Percentiles rank a stretch among this genome's conserved stretches.
phyloP scores from a whole-genome alignment of 2,329 filamentous ascomycete genomes.

The Xylaria sp. region DNA sequence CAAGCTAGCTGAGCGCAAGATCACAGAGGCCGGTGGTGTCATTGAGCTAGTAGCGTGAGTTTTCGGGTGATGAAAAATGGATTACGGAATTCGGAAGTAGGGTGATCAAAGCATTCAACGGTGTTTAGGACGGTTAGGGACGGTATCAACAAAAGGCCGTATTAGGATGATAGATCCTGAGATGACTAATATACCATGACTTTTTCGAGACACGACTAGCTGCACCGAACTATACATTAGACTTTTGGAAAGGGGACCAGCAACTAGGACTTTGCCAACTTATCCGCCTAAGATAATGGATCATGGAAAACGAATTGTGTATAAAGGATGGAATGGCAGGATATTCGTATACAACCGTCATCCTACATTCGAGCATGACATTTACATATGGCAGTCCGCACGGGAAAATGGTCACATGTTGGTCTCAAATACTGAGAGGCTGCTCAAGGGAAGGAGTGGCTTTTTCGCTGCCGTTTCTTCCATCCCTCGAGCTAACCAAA shows the following conservation, averaged over 20 bases:
- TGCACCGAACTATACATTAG: too few species aligned
- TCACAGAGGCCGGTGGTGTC: slow-evolving; percentile 92
- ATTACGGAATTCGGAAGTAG: slow-evolving; percentile 4
- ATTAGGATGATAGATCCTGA: slow-evolving; percentile 23
- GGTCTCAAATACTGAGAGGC: neutral
- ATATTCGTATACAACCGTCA: neutral
- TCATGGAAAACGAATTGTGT: neutral
- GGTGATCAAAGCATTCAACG: slow-evolving; percentile 26
- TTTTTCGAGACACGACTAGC: too few species aligned
- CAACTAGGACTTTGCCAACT: too few species aligned
- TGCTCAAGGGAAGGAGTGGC: neutral
- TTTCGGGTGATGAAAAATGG: slow-evolving; percentile 4
- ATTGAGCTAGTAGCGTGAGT: slow-evolving; percentile 32
- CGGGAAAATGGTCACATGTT: too few species aligned
- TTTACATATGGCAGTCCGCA: neutral
- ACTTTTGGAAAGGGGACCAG: too few species aligned
- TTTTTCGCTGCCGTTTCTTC: neutral
- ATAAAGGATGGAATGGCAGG: neutral
- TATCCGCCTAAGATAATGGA: neutral
- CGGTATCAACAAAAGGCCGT: slow-evolving; percentile 5
- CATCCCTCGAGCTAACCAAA: neutral
- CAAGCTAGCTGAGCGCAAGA: slow-evolving; percentile 98
- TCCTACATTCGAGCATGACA: neutral
- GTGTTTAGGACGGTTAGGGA: slow-evolving; percentile 27
- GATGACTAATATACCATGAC: slow-evolving; percentile 24